Conservation (phyloP, 352 stramenopile species). For the Phytophthora foliorum region DNA sequence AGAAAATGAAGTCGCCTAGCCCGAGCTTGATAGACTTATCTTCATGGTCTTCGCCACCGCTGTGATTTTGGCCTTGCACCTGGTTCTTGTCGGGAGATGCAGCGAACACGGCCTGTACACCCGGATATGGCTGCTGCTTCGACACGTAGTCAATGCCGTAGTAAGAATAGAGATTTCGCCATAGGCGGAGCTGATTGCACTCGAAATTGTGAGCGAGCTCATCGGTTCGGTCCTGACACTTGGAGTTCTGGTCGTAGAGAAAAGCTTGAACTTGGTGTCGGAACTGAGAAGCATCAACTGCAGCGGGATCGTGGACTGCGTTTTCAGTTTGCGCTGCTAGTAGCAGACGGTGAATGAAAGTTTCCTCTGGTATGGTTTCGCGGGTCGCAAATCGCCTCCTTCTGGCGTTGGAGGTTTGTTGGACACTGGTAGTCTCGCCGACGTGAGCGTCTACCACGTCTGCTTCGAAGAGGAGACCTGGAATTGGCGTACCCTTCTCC, state of each 20-base stretch:
- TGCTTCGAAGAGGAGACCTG: constrained; percentile 96
- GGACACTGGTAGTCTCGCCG: constrained; percentile 6
- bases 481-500: constrained; percentile 87
- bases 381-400: constrained; percentile 26
- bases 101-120: constrained; percentile 30
- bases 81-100: constrained; percentile 33
- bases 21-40: constrained; percentile 91
- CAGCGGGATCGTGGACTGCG: constrained; percentile 1
- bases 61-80: constrained; percentile 40
- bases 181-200: constrained; percentile 46
- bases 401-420: not conserved
- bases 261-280: constrained; percentile 52
- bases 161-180: constrained; percentile 59
- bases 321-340: constrained; percentile 1
- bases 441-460: constrained; percentile 63
- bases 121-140: constrained; percentile 45
- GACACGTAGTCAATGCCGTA: constrained; percentile 49
- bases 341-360: constrained; percentile 34
- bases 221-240: constrained; percentile 33
- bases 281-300: constrained; percentile 30
- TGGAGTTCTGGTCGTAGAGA: constrained; percentile 53
- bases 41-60: constrained; percentile 37
- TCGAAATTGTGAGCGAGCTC: constrained; percentile 48
- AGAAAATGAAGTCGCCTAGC: constrained; percentile 99
- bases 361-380: constrained; percentile 26